Evolutionary conservation across 208 protist species (phyloP).

Genomic region (Wallacemonas collosoma): DNA sequence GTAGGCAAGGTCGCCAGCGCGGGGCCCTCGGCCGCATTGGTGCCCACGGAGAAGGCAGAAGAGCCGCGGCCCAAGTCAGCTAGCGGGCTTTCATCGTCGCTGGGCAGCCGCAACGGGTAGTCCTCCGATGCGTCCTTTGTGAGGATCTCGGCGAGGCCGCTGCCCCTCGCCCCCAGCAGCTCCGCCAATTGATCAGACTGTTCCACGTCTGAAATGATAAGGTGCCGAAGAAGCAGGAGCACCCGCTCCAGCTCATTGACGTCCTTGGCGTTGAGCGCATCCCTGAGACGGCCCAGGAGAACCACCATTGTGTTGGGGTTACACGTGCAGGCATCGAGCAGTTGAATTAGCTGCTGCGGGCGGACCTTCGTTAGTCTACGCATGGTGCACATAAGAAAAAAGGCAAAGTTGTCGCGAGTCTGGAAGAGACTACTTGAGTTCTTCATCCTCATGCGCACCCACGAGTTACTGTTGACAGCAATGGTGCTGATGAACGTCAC

Average conservation of each 20-base stretch:
- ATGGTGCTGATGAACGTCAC: conserved; percentile 81
- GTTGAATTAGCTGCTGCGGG: conserved; percentile 49
- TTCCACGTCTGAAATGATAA: conserved; percentile 42
- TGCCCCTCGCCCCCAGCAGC: conserved; percentile 42
- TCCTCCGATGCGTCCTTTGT: conserved; percentile 20
- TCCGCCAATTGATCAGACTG: conserved; percentile 42
- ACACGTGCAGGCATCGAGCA: conserved; percentile 71
- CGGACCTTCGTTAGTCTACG: conserved; percentile 43
- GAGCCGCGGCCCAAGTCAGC: background rate
- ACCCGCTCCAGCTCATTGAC: conserved; percentile 75
- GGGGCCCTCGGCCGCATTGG: background rate
- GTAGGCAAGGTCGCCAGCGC: conserved; percentile 26
- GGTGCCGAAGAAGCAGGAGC: conserved; percentile 51
- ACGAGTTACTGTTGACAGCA: conserved; percentile 86
- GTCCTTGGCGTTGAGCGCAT: conserved; percentile 53
- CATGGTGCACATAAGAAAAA: conserved; percentile 55
- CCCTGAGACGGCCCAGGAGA: conserved; percentile 55
- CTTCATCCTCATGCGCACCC: conserved; percentile 88
- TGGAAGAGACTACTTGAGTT: conserved; percentile 76
- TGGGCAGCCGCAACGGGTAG: background rate
- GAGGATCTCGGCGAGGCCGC: conserved; percentile 50
- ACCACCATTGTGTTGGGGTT: conserved; percentile 57
- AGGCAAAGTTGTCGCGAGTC: conserved; percentile 71
- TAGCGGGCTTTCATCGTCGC: background rate
- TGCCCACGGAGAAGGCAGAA: background rate